Base-by-base conservation (phyloP, 352 stramenopile species). In the Pythium coloratum region DNA sequence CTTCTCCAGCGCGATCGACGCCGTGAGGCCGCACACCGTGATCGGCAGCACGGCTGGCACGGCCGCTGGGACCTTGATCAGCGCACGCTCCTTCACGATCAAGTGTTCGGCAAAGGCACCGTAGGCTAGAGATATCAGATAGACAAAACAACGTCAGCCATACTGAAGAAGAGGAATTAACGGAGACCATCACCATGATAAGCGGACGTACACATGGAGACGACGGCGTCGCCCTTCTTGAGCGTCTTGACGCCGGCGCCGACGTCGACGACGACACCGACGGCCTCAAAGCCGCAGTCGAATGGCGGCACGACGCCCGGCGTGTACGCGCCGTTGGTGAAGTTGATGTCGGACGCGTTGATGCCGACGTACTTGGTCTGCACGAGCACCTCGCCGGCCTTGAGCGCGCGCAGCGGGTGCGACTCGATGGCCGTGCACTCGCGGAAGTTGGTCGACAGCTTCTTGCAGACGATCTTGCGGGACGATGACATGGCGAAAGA, bases 401-500 rank as follows among this genome's bases (percentile, higher is more conserved):
- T 73, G 49, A 84, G 77, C 66, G 65, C 47, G 14, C 71, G 76
- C 55, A 86, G 59, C 55, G 76, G 49, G 66, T 80, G 77, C 34
- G 68, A 61, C 50, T 89, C 82, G 69, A 93, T 89, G 57, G 73
- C 75, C 24, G 82, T 91, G 74, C 79, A 88, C 67, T 84, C 81
- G 66, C 84, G 84, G 63, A 92, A 92, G 74, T 92, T 85, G 62
- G 84, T 88, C 62, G 82, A 92, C 59, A 92, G 74, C 65, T 91
- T 89, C 64, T 85, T 76, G 62, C 84, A 92, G 50, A 92, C 78
- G 61, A 92, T 92, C 76, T 92, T 92, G 63, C 81, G 84, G 33
- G 76, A 86, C 76, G 84, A 71, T 30, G 28, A 30, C 75, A 85
- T 85, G 30, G 16, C 26, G 38, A 30, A 30, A 30, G n/a, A 40